Conservation (phyloP, 2,329 filamentous ascomycete species). For the Sarocladiaceae sp. region DNA sequence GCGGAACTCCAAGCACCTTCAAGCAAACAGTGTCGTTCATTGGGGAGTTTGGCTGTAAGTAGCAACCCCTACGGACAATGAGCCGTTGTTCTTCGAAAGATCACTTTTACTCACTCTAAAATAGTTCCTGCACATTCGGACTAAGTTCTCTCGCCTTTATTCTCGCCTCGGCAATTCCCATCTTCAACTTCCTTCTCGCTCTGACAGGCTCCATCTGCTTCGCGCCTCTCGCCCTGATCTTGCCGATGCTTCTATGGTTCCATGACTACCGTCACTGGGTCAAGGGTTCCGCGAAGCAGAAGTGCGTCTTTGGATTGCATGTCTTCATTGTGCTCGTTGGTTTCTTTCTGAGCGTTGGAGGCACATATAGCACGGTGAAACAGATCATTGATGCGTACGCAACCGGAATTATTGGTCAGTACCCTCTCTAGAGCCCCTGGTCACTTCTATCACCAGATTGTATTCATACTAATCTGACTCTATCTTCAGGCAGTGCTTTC, state of each 20-base stretch:
- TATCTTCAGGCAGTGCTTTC: constrained; percentile 11
- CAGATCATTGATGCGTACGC: too few relatives aligned
- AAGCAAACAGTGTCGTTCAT: constrained; percentile 22
- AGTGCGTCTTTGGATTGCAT: neutral
- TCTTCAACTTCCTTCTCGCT: constrained; percentile 7
- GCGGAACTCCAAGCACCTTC: constrained; percentile 24
- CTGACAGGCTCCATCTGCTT: neutral
- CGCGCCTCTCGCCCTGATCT: neutral
- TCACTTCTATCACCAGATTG: constrained; percentile 8
- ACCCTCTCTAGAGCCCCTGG: too few relatives aligned
- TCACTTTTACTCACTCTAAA: too few relatives aligned
- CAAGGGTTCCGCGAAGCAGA: neutral
- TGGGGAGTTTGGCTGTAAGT: constrained; percentile 23
- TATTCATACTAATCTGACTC: constrained; percentile 11
- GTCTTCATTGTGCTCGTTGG: neutral
- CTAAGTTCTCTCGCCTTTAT: constrained; percentile 7
- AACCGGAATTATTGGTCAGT: too few relatives aligned
- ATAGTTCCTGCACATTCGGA: neutral
- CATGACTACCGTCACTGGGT: neutral
- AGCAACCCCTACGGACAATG: neutral
- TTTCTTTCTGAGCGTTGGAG: constrained; percentile 10
- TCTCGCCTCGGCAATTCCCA: constrained; percentile 11
- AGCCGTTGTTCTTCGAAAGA: too few relatives aligned
- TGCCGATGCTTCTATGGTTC: neutral
- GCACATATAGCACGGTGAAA: constrained; percentile 10